phyloP scores from a whole-genome alignment of 129 eudicot species.

The Heracleum sosnowskyi region DNA sequence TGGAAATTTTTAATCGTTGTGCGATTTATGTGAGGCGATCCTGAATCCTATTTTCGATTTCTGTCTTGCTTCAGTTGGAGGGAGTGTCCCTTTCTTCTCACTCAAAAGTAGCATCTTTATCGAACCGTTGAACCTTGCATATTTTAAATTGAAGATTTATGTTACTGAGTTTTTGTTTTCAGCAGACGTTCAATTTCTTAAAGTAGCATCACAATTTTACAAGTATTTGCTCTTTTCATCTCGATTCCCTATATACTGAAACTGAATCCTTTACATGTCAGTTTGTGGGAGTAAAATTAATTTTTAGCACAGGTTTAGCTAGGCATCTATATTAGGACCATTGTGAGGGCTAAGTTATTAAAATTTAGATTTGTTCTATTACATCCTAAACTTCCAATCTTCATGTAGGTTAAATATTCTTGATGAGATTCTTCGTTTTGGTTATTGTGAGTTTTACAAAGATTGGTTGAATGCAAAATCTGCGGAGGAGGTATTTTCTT shows the following conservation, averaged over 20 bases:
- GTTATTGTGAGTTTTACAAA: constrained; percentile 96
- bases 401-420: constrained; percentile 77
- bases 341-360: background rate
- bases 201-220: background rate
- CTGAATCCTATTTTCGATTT: background rate
- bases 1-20: background rate
- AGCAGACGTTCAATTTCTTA: background rate
- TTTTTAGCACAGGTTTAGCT: background rate
- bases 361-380: background rate
- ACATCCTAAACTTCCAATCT: background rate
- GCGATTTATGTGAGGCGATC: background rate
- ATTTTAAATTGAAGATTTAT: background rate
- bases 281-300: background rate
- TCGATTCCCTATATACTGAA: background rate
- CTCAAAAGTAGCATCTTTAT: background rate
- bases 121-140: background rate
- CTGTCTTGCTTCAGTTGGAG: background rate
- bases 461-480: constrained; percentile 99
- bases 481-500: constrained; percentile 66
- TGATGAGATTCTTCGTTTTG: constrained; percentile 93
- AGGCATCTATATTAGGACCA: background rate
- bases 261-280: background rate
- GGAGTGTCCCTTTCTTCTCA: background rate
- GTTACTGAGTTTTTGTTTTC: background rate
- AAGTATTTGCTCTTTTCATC: background rate